A percentile compares a stretch with the other conserved stretches of the same genome.
Conservation (phyloP, 2,329 filamentous ascomycete genomes). For the Pseudogymnoascus sp. region DNA sequence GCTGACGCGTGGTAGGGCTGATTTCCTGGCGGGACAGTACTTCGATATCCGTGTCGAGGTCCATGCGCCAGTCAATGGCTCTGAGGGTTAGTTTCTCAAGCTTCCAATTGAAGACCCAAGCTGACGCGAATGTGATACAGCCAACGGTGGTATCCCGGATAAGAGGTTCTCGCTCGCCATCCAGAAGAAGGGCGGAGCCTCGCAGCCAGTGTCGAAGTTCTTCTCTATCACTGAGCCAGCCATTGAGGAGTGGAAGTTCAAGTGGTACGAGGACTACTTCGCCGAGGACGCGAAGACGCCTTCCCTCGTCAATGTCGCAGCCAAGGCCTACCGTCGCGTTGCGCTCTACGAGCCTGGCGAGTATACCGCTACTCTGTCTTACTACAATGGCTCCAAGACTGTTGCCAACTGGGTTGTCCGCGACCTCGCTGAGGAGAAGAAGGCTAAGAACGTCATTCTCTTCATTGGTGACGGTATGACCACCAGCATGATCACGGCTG, state of each 20-base stretch:
- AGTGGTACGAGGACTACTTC: constrained; percentile 80
- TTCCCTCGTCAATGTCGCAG: constrained; percentile 69
- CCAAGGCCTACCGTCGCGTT: constrained; percentile 69
- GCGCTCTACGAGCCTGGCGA: constrained; percentile 71
- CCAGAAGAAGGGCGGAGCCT: constrained; percentile 49
- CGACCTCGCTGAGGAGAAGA: constrained; percentile 59
- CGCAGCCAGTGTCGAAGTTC: constrained; percentile 52
- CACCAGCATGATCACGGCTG: constrained; percentile 73
- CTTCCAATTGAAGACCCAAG: background rate
- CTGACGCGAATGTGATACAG: constrained; percentile 35
- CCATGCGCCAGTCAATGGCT: constrained; percentile 73
- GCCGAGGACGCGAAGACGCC: constrained; percentile 62
- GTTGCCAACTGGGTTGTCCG: constrained; percentile 71
- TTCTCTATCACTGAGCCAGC: constrained; percentile 63
- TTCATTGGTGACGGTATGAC: constrained; percentile 73
- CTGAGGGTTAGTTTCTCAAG: constrained; percentile 39
- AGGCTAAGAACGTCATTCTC: constrained; percentile 76
- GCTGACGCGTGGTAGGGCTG: constrained; percentile 40
- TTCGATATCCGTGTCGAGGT: constrained; percentile 81
- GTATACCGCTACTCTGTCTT: constrained; percentile 67
- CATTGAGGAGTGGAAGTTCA: constrained; percentile 74
- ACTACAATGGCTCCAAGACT: constrained; percentile 65
- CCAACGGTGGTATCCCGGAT: constrained; percentile 55
- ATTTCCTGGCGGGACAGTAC: constrained; percentile 75
- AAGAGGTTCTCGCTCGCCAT: constrained; percentile 70